Evolutionary conservation across 371 early-diverging fungal genomes (phyloP).

Genomic region (Apophysomyces ossiformis): DNA sequence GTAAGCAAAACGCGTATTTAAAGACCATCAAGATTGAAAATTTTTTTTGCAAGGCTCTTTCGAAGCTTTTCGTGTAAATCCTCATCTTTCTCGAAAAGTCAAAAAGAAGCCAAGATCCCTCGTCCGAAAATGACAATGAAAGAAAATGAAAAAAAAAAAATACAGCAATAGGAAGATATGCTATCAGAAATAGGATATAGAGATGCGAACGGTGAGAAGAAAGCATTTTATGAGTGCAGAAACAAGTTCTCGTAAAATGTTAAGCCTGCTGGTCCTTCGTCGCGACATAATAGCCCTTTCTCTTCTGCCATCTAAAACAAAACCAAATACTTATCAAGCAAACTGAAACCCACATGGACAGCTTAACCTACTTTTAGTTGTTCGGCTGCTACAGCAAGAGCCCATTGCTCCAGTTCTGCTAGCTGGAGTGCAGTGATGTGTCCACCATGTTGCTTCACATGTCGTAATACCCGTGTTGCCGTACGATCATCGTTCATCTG

Average conservation of each 20-base stretch:
- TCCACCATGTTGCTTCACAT: slow-evolving; percentile 60
- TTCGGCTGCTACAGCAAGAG: slow-evolving; percentile 73
- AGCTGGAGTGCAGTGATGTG: slow-evolving; percentile 68
- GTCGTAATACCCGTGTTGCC: slow-evolving; percentile 59
- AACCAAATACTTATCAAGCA: slow-evolving; percentile 8
- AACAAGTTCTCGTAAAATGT: slow-evolving; percentile 81
- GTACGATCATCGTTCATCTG: slow-evolving; percentile 75
- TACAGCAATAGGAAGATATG: neutral
- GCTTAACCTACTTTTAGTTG: slow-evolving; percentile 65
- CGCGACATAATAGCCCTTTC: slow-evolving; percentile 81
- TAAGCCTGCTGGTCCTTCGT: slow-evolving; percentile 83
- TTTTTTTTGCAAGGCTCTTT: slow-evolving; percentile 19
- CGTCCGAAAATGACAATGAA: slow-evolving; percentile 15
- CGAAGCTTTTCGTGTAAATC: slow-evolving; percentile 21
- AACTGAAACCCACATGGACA: neutral
- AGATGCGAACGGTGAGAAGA: neutral
- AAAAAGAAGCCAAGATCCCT: slow-evolving; percentile 21
- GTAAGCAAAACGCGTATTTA: no score
- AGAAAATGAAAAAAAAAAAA: slow-evolving; percentile 21
- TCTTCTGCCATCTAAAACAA: slow-evolving; percentile 74
- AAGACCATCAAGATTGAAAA: neutral
- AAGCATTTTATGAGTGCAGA: slow-evolving; percentile 14
- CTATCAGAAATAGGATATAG: no score
- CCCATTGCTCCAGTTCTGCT: slow-evolving; percentile 69
- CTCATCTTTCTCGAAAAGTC: slow-evolving; percentile 19